Base-by-base conservation (phyloP, 257 asterid genomes). In the Solanum bukasovii region DNA sequence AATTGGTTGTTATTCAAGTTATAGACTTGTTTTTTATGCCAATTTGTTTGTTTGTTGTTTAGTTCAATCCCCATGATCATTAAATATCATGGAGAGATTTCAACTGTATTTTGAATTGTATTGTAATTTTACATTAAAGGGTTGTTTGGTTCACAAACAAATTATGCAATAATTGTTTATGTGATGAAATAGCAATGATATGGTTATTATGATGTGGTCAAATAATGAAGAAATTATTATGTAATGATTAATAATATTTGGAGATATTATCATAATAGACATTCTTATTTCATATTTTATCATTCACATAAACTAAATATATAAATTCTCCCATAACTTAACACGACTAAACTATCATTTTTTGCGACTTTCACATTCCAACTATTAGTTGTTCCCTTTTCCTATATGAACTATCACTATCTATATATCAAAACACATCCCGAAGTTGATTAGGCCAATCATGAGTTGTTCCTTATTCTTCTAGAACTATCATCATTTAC, bases 1-100 rank as follows among this genome's bases (percentile, higher is more conserved):
- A 82, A 82, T 82, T 82, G 86, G 86, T 49, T 49, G 86, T 82
- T 37, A 82, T 82, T 29, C 44, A 49, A 49, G 86, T n/a, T 82
- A 20, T 31, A 9, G 42, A 49, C 86, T 49, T 82, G 86, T 49
- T 49, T 82, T 49, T 49, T 23, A 46, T 49, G 61, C 44, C 71
- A 31, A 49, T 49, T 82, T 79, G 83, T 38, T 75, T 78, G 18
- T 20, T 79, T 78, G 4, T 44, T 44, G 4, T 44, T 44, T 27
- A 16, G 61, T 49, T 82, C 71, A 49, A 49, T 82, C 86, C 86
- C 29, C 31, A 20, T 49, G 71, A 31, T 49, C 9, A 49, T 31
- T 49, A 25, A 49, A 82, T 29, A 31, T 82, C 71, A 82, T 82
- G 86, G 71, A 82, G 86, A 49, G 86, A 82, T 82, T 82, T 49